Base-by-base conservation (phyloP, 1,139 yeast species). In the Geotrichum australiense region DNA sequence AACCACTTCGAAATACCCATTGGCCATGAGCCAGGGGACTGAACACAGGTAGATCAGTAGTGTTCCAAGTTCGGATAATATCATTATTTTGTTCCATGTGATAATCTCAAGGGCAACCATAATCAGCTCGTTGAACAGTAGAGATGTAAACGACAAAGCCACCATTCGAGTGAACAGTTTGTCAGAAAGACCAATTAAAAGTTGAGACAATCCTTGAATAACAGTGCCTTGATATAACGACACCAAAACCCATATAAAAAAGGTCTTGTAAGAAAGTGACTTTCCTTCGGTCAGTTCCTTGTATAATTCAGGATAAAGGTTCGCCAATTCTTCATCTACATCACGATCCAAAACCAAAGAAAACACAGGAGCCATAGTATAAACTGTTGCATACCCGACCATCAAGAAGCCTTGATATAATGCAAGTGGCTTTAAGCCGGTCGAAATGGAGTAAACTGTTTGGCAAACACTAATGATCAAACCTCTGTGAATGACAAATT, bases 361-460 rank as follows among this genome's bases (percentile, higher is more conserved):
- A 57, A 93, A 93, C 1, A 93, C 98, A 0, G 99, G 99, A 39
- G 93, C 91, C 99, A 93, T 93, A 0, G 99, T 93, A 61, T 91
- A 93, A 39, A 86, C 71, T 0, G 98, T 93, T 1, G 98, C 94
- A 63, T 91, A 93, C 1, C 98, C 99, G 33, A 93, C 98, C 96
- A 93, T 89, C 41, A 93, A 70, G 81, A 94, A 91, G 3, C 99
- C 99, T 60, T 89, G 87, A 57, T 83, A 86, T 45, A 93, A 70
- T 0, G 97, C 98, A 46, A 91, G 69, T 1, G 99, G 98, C 61
- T 89, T 97, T 61, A 87, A 91, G 4, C 74, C 66, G 0, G 96
- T 84, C 28, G 87, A 75, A 16, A 91, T 74, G 2, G 96, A 86
- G 61, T 76, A 93, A 10, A 91, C 91, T 0, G 95, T 94, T 62